A percentile compares a stretch with the other conserved stretches of the same genome.
phyloP scores from a whole-genome alignment of 345 rosid species.

The Linum trigynum region DNA sequence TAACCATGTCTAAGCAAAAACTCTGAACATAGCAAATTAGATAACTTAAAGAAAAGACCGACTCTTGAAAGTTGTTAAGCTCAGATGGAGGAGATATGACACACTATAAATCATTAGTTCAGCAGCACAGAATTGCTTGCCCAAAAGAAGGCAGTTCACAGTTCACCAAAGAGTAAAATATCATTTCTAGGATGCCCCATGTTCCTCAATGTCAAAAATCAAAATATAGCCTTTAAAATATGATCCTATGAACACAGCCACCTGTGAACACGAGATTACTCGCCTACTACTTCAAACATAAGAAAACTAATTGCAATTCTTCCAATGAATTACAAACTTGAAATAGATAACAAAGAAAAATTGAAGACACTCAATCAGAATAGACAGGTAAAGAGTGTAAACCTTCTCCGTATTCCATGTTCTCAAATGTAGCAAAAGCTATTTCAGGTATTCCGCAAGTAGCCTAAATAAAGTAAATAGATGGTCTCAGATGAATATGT shows the following conservation, averaged over 20 bases:
- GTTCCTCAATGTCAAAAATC: neutral
- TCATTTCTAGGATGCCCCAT: neutral
- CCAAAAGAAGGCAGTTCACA: neutral
- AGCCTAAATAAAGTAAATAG: conserved; percentile 43
- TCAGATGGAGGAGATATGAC: neutral
- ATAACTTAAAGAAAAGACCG: neutral
- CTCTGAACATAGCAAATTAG: neutral
- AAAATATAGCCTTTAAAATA: neutral
- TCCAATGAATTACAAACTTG: neutral
- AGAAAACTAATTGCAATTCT: neutral
- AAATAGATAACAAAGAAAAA: no score
- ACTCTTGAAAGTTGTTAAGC: neutral
- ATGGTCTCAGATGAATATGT: conserved; percentile 15
- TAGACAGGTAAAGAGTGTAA: conserved; percentile 17
- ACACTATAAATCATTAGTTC: neutral
- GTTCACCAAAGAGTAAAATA: neutral
- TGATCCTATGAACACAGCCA: neutral
- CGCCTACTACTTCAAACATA: neutral
- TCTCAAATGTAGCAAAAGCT: conserved; percentile 84
- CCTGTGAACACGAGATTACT: neutral
- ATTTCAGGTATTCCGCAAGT: conserved; percentile 92
- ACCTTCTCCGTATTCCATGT: conserved; percentile 99
- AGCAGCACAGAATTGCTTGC: neutral
- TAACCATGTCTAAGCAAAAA: neutral
- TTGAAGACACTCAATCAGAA: neutral